Percentiles rank a stretch among this genome's conserved stretches.
Evolutionary conservation across 441 rosid genomes (phyloP).

Genomic region (Pelargonium myrrhifolium): DNA sequence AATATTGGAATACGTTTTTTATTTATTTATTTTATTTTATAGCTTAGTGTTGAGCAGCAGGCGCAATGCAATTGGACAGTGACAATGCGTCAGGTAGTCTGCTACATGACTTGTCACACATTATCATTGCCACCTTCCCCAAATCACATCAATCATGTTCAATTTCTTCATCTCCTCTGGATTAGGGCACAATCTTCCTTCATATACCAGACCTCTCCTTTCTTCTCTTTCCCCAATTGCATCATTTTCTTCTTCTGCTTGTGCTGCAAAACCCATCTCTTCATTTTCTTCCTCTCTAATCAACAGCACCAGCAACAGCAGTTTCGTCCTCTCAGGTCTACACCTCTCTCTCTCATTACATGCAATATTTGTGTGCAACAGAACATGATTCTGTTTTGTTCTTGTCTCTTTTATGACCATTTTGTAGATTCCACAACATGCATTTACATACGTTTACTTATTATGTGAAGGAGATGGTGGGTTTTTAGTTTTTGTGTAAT

Average conservation of each 20-base stretch:
- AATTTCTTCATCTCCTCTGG: background rate
- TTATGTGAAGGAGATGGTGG: background rate
- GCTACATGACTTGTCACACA: slow-evolving; percentile 1
- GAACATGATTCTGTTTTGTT: background rate
- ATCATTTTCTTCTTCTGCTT: background rate
- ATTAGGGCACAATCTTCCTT: background rate
- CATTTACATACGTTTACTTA: background rate
- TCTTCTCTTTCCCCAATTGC: background rate
- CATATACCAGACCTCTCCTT: background rate
- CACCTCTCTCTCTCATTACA: background rate
- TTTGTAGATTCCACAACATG: background rate
- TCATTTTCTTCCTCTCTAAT: background rate
- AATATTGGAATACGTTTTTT: too few relatives aligned
- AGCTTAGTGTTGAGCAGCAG: background rate
- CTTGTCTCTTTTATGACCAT: background rate
- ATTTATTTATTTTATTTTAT: too few relatives aligned
- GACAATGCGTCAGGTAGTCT: background rate
- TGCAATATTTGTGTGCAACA: background rate
- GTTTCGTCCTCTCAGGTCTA: background rate
- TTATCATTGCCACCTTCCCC: background rate
- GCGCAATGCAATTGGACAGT: background rate
- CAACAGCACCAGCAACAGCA: background rate
- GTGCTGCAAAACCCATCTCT: background rate
- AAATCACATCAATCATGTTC: background rate
- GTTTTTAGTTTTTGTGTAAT: background rate